Base-by-base conservation (phyloP, 2,329 filamentous ascomycete genomes). In the Oidium heveae region DNA sequence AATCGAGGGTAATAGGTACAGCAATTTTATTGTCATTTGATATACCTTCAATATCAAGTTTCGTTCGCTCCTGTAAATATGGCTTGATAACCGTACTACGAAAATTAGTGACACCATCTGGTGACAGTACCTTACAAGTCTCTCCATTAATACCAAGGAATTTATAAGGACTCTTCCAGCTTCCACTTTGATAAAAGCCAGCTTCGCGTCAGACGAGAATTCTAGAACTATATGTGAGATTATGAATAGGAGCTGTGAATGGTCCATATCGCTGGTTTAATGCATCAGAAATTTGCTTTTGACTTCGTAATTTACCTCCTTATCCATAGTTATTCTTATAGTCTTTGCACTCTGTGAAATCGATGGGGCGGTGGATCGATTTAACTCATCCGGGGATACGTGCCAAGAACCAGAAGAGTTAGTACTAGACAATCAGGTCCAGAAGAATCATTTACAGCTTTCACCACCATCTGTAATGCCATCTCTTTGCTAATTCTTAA, bases 371-470 rank as follows among this genome's bases (percentile, higher is more conserved):
- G 47, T 16, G 47, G 47, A 34, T 51, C 47, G 16, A n/a, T 33
- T 32, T 51, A 15, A 34, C 24, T 51, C 47, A 51, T 51, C 18
- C 24, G 22, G 10, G 47, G 47, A 34, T 51, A 51, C 13, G 47
- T 34, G 16, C 47, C 47, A 18, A 51, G 33, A 12, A 51, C 47
- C 47, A 51, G 18, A 51, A 51, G 47, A 51, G 47, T 51, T 51
- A 13, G 47, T 7, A 51, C 47, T 12, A 56, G 12, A 2, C 55
- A 22, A 34, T 56, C 37, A 4, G 41, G 55, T 1, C 52, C 44
- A 18, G 33, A 52, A 13, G 37, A 51, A 54, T 58, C 43, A 37
- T 58, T 58, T 16, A 58, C n/a, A 18, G 53, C 56, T 43, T 58
- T 58, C 24, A 58, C 41, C 1, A 50, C 36, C 33, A 58, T 58